Conservation (phyloP, 345 rosid genomes). For the Trapa bicornis region DNA sequence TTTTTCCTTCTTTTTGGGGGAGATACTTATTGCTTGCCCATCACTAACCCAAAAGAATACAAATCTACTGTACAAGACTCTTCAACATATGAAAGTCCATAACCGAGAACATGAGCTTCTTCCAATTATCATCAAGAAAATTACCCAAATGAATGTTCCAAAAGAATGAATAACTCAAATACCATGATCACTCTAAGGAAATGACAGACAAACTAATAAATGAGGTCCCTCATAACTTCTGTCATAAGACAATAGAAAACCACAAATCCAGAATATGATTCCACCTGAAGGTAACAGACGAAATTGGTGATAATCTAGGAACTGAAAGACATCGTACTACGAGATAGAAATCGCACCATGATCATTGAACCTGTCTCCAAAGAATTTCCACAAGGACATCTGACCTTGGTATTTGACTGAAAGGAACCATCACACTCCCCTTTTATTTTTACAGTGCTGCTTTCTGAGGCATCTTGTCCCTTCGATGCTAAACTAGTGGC, state of each 20-base stretch:
- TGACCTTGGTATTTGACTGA: conserved; percentile 50
- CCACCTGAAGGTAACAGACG: neutral
- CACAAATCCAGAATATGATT: neutral
- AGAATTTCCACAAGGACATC: conserved; percentile 86
- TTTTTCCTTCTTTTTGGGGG: neutral
- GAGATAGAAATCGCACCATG: conserved; percentile 31
- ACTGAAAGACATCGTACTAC: neutral
- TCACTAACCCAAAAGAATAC: neutral
- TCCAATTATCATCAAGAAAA: neutral
- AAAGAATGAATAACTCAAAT: neutral
- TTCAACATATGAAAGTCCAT: neutral
- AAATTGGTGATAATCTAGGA: neutral
- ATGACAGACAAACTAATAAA: neutral
- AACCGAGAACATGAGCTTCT: neutral
- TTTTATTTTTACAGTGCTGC: conserved; percentile 49
- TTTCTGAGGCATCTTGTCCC: conserved; percentile 54
- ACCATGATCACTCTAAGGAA: neutral
- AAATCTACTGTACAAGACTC: neutral
- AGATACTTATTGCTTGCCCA: neutral
- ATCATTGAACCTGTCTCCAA: conserved; percentile 63
- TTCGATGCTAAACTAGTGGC: conserved; percentile 79
- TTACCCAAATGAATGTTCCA: neutral
- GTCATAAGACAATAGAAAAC: neutral
- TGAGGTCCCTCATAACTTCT: neutral
- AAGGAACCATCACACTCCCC: conserved; percentile 49